phyloP scores from a whole-genome alignment of 495 filamentous ascomycete genomes.

The Talaromyces adpressus region DNA sequence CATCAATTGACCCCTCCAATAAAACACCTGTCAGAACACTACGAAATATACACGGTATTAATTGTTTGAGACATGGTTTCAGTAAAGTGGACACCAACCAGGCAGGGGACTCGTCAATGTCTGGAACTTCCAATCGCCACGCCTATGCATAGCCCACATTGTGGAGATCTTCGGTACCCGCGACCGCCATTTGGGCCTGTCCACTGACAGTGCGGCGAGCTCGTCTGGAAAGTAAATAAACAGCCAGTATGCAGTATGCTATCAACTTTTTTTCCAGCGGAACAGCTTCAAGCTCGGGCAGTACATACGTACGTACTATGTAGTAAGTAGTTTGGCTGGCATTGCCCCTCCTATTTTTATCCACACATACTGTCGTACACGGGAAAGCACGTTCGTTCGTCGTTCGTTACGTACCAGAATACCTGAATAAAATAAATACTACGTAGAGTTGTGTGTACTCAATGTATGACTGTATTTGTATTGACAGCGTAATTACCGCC shows the following conservation, averaged over 20 bases:
- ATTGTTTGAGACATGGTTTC: conserved; percentile 9
- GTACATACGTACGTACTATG: no score
- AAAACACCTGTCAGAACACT: neutral
- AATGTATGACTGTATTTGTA: neutral
- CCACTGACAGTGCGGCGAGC: neutral
- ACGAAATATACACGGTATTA: no score
- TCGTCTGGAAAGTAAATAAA: neutral
- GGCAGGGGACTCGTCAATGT: neutral
- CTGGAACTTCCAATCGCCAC: conserved; percentile 4
- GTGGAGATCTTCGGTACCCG: conserved; percentile 1
- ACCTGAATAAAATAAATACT: no score
- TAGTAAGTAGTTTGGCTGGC: neutral
- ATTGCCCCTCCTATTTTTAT: neutral
- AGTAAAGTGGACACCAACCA: neutral
- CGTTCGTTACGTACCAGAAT: neutral
- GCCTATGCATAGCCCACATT: neutral
- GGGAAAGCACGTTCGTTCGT: neutral
- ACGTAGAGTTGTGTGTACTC: neutral
- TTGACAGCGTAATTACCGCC: neutral
- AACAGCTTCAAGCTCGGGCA: neutral
- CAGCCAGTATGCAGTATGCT: neutral
- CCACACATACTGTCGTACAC: neutral
- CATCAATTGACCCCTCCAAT: neutral
- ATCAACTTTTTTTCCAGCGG: no score
- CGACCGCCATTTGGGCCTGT: conserved; percentile 5